Evolutionary conservation across 805 yeast species (phyloP).

Genomic region (Yamadazyma tumulicola): DNA sequence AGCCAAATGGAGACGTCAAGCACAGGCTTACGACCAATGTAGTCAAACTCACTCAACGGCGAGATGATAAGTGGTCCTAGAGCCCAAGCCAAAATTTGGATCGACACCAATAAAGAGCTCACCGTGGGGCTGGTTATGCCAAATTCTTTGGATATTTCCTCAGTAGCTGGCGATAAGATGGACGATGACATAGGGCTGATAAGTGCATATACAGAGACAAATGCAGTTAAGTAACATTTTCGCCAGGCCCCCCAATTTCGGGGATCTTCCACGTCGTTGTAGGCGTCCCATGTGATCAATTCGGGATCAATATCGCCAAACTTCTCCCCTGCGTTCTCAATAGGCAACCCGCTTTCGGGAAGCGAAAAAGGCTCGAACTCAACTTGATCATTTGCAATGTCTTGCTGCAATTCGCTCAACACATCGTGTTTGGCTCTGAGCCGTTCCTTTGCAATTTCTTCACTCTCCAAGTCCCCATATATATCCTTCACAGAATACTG

Average conservation of each 20-base stretch:
- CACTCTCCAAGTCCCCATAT: conserved; percentile 28
- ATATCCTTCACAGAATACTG: conserved; percentile 25
- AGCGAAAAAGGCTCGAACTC: conserved; percentile 14
- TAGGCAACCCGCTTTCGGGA: conserved; percentile 27
- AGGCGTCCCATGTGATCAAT: conserved; percentile 64
- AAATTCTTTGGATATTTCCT: conserved; percentile 44
- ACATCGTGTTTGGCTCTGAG: conserved; percentile 30
- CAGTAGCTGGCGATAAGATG: conserved; percentile 58
- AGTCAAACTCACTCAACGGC: conserved; percentile 60
- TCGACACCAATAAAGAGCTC: conserved; percentile 53
- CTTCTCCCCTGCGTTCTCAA: conserved; percentile 31
- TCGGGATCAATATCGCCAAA: conserved; percentile 58
- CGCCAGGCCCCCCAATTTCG: conserved; percentile 50
- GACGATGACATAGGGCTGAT: conserved; percentile 63
- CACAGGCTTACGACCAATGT: conserved; percentile 56
- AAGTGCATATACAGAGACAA: conserved; percentile 54
- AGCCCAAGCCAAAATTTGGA: conserved; percentile 70
- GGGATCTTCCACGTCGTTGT: conserved; percentile 60
- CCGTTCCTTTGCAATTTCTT: conserved; percentile 29
- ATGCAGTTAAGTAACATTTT: conserved; percentile 42
- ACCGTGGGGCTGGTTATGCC: conserved; percentile 40
- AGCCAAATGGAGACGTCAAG: conserved; percentile 50
- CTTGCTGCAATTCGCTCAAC: conserved; percentile 20
- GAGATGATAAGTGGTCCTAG: conserved; percentile 63
- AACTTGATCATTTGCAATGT: conserved; percentile 15